Base-by-base conservation (phyloP, 177 flowering plant species). In the Vitis hybrid region DNA sequence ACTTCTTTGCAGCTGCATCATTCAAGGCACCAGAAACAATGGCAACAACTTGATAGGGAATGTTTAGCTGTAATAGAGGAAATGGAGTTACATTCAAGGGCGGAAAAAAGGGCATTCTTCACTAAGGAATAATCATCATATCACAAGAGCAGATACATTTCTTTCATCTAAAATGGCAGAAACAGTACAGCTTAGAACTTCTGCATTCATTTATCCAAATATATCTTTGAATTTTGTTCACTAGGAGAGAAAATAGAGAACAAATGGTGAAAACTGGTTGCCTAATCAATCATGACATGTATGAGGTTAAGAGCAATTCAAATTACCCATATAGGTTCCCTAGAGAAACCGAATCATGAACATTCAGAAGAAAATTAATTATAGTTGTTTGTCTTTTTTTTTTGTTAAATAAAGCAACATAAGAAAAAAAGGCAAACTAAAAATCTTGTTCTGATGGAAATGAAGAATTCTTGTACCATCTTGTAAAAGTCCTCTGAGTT, bases 1-100 rank as follows among this genome's bases (percentile, higher is more conserved):
- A 91, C 79, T 93, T 95, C 82, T 95, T 95, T 11, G 98, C 97
- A 68, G 97, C 98, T 52, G 98, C 95, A 71, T 93, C 97, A 76
- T 95, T 95, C 75, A 95, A 75, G 47, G 97, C 98, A 67, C 98
- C 97, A 64, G 97, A 91, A 66, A 95, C 98, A 76, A 92, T 91
- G 4, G 91, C 67, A 19, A 95, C 97, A 47, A 95, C 75, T 70
- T 83, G 98, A 78, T 91, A 91, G 2, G 97, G 98, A 44, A 95
- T 71, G 11, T 87, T 87, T 44, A 95, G 82, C 97, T 92, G 95
- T 56, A 65, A 75, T 33, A 63, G 20, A 61, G 11, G 68, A 58
- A 66, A 61, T 33, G 1, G n/a, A 13, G 11, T 33, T 9, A 31
- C 3, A 51, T 51, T 6, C 15, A 0, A 56, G 12, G 18, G 31